Evolutionary conservation across 495 filamentous ascomycete species (phyloP).

Genomic region (Daldinia caldariorum): DNA sequence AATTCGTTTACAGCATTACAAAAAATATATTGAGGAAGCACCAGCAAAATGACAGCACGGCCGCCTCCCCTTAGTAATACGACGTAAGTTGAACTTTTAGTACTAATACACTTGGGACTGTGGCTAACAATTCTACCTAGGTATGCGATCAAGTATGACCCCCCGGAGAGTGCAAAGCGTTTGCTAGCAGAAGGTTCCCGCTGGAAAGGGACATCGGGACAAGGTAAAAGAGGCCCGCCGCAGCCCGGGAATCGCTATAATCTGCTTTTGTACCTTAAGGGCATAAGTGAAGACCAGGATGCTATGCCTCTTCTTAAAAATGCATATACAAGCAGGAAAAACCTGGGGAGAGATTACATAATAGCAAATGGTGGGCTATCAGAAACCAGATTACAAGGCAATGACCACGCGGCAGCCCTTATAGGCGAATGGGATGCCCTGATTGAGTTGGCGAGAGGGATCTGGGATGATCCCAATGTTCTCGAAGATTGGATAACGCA

Average conservation of each 20-base stretch:
- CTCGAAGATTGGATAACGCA: conserved; percentile 2
- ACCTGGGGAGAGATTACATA: background rate
- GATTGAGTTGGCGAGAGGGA: conserved; percentile 7
- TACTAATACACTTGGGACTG: background rate
- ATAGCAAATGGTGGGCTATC: background rate
- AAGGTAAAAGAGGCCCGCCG: background rate
- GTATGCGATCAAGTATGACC: background rate
- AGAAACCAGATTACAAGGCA: background rate
- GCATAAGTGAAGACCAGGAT: background rate
- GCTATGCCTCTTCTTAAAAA: background rate
- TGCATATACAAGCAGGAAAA: background rate
- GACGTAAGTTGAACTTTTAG: background rate
- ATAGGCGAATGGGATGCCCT: conserved; percentile 4
- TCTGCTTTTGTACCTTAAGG: conserved; percentile 3
- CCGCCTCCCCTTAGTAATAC: background rate
- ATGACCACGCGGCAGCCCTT: background rate
- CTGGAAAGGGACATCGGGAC: background rate
- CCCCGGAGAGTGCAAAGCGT: too few species aligned
- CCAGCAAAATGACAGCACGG: background rate
- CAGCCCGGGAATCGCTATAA: conserved; percentile 6
- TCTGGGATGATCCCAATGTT: background rate
- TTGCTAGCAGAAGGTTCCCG: conserved; percentile 8
- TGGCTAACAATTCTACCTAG: background rate
- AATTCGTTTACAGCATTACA: background rate
- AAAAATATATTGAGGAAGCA: background rate